Evolutionary conservation across 164 flowering plant genomes (phyloP).

Genomic region (Nelumbo lutea): DNA sequence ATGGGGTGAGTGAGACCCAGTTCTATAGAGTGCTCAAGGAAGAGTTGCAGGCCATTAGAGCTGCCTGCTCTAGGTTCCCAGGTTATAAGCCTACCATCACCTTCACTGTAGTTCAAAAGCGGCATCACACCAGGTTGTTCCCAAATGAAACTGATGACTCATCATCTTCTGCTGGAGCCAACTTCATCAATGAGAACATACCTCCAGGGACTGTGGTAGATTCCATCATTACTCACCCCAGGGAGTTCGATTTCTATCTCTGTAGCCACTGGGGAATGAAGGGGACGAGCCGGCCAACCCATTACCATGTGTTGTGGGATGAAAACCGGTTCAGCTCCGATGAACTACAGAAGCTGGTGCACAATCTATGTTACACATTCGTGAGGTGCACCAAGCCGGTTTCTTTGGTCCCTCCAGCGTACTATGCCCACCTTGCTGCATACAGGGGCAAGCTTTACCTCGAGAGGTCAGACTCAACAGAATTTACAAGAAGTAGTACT

Average conservation of each 20-base stretch:
- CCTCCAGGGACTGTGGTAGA: constrained; percentile 96
- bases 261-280: constrained; percentile 94
- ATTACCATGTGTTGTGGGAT: constrained; percentile 84
- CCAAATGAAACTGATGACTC: constrained; percentile 36
- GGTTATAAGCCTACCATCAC: constrained; percentile 70
- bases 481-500: constrained; percentile 6
- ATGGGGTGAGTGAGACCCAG: constrained; percentile 94
- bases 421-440: constrained; percentile 94
- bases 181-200: constrained; percentile 49
- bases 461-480: constrained; percentile 43
- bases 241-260: constrained; percentile 85
- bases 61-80: constrained; percentile 52
- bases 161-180: constrained; percentile 8
- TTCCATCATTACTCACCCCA: constrained; percentile 76
- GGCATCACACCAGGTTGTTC: constrained; percentile 91
- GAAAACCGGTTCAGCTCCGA: constrained; percentile 84
- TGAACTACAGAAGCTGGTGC: constrained; percentile 74
- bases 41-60: constrained; percentile 63
- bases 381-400: constrained; percentile 90
- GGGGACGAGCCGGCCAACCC: constrained; percentile 92
- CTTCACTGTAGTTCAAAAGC: constrained; percentile 79
- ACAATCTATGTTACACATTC: constrained; percentile 82
- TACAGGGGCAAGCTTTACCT: constrained; percentile 90
- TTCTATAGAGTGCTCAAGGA: constrained; percentile 73
- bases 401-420: constrained; percentile 90